Conservation (phyloP, 2,329 filamentous ascomycete genomes). For the Penicillium sp. region DNA sequence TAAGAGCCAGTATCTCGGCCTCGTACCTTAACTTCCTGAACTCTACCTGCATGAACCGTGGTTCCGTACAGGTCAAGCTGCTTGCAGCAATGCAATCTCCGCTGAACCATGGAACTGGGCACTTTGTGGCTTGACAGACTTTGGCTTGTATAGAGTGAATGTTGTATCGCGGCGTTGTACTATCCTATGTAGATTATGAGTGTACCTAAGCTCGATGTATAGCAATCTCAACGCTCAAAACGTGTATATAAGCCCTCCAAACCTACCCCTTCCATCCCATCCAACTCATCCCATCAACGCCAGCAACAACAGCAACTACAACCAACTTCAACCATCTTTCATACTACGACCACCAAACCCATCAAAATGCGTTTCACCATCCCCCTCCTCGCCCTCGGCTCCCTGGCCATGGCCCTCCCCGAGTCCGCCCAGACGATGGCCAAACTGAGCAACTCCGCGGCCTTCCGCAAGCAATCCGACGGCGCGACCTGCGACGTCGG, state of each 20-base stretch:
- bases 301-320: background rate
- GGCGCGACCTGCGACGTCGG: slow-evolving; percentile 6
- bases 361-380: slow-evolving; percentile 10
- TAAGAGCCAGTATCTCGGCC: background rate
- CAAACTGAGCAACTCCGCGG: slow-evolving; percentile 3
- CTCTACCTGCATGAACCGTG: background rate
- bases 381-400: slow-evolving; percentile 2
- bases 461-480: background rate
- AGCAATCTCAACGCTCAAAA: background rate
- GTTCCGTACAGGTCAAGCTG: background rate
- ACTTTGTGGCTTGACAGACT: background rate
- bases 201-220: background rate
- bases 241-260: background rate
- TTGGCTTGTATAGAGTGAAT: background rate
- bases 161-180: background rate
- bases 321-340: background rate
- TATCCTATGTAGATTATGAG: background rate
- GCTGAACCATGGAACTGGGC: background rate
- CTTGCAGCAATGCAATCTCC: background rate
- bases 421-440: background rate
- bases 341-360: background rate
- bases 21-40: background rate
- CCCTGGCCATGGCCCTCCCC: background rate
- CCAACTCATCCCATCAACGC: no score
- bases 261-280: background rate